Evolutionary conservation across 306 rosid genomes (phyloP), one percentile per base, ranked within the genome.

Genomic region (Cyclanthera cordifolia): DNA sequence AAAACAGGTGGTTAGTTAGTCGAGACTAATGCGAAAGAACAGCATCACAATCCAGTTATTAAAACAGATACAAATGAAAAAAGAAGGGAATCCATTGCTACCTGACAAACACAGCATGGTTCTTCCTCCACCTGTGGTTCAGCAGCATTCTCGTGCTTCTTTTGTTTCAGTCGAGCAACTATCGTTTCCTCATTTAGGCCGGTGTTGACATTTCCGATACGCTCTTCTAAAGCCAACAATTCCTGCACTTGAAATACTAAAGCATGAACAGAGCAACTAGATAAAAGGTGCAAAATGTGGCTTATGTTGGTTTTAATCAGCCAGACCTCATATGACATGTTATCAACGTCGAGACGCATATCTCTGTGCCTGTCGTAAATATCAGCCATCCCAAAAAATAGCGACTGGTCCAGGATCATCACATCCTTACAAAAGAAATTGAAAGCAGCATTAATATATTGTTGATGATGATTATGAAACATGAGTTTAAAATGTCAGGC

Each of bases 61-160:
- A 2, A 37, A 11, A 37, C 5, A 11, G 43, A 37, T 37, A 37
- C 43, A 37, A 11, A 6, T 0, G 8, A 37, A 37, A 37, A 37
- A 37, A 37, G 43, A 14, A 2, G 13, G 11, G 67, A 27, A 19
- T 23, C 12, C 4, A 8, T 19, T 25, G 4, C 80, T 37, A 94
- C 99, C 95, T 94, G 99, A 79, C 99, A 94, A 64, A 94, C 75
- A 74, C 91, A 88, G 75, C 99, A 94, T 3, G 99, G 99, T 79
- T 90, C 99, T 27, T 82, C 76, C 74, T 90, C 97, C 16, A 41
- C 56, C 75, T 76, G 83, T 59, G 78, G 73, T 24, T 76, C 85
- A 21, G 55, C 54, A 14, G 72, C 80, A 75, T 73, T 72, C 4
- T 77, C 74, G 66, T 76, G 82, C 50, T 86, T 82, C 76, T 78